A percentile compares a stretch with the other conserved stretches of the same genome.
Evolutionary conservation across 164 flowering plant species (phyloP).

Genomic region (Piper longum): DNA sequence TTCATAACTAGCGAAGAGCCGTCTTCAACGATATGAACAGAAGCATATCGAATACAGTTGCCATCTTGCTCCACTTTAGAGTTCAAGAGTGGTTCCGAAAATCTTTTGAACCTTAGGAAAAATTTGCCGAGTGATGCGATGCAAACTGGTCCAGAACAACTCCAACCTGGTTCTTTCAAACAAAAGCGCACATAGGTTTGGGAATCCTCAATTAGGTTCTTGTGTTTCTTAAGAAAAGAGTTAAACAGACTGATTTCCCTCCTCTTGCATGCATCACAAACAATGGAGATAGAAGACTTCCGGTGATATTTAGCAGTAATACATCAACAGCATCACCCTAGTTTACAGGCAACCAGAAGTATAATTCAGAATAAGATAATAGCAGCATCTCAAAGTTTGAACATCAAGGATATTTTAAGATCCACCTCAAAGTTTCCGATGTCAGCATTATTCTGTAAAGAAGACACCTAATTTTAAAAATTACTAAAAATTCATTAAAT

Average conservation of each 20-base stretch:
- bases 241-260: conserved; percentile 45
- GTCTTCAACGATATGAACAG: conserved; percentile 64
- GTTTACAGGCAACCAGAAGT: background rate
- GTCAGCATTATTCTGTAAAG: too few relatives aligned
- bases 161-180: conserved; percentile 26
- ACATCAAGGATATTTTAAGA: background rate
- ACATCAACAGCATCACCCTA: conserved; percentile 47
- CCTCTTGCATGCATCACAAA: conserved; percentile 23
- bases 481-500: too few relatives aligned
- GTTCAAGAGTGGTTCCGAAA: conserved; percentile 18
- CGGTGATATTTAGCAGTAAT: conserved; percentile 35
- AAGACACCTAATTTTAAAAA: too few relatives aligned
- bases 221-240: conserved; percentile 52
- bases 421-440: background rate
- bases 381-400: background rate
- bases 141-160: conserved; percentile 94
- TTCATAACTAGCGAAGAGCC: conserved; percentile 60
- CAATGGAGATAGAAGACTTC: conserved; percentile 36
- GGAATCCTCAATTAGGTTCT: conserved; percentile 37
- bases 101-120: conserved; percentile 60
- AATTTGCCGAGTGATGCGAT: conserved; percentile 78
- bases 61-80: conserved; percentile 11
- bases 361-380: background rate
- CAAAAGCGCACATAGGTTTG: conserved; percentile 45
- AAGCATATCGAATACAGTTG: conserved; percentile 32